Conservation (phyloP, 1,139 yeast species). For the Saccharomyces hybrid region DNA sequence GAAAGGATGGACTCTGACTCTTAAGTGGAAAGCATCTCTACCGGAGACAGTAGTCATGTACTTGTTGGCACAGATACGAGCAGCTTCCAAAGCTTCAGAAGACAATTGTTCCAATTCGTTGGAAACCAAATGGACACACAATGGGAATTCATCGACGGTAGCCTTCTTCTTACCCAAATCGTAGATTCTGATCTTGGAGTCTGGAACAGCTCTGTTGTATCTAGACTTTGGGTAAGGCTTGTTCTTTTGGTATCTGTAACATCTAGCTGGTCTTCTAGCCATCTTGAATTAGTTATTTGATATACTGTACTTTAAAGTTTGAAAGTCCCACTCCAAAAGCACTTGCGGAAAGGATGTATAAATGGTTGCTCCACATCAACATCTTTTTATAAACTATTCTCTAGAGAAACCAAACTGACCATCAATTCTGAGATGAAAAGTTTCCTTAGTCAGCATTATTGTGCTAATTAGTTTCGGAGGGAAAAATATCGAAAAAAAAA, state of each 20-base stretch:
- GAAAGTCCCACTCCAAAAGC: neutral
- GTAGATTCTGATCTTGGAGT: slow-evolving; percentile 97
- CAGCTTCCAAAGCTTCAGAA: slow-evolving; percentile 99
- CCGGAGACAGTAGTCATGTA: slow-evolving; percentile 96
- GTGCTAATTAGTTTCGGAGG: neutral
- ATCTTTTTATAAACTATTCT: neutral
- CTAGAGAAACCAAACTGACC: neutral
- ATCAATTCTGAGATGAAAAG: neutral
- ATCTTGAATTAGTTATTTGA: slow-evolving; percentile 44
- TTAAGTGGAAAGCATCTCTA: slow-evolving; percentile 99
- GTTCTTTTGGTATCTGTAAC: slow-evolving; percentile 99
- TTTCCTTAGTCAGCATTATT: slow-evolving; percentile 1
- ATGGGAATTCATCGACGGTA: slow-evolving; percentile 97
- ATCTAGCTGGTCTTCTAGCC: slow-evolving; percentile 99
- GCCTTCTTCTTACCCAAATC: slow-evolving; percentile 99
- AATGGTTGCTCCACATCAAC: neutral
- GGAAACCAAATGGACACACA: slow-evolving; percentile 98
- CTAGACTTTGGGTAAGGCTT: slow-evolving; percentile 99
- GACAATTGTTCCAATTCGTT: slow-evolving; percentile 99
- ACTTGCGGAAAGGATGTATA: neutral
- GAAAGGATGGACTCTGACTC: slow-evolving; percentile 99
- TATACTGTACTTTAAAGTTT: neutral
- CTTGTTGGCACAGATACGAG: slow-evolving; percentile 99
- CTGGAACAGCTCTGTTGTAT: slow-evolving; percentile 99
- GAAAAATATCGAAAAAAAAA: neutral